Base-by-base conservation (phyloP, 2,329 filamentous ascomycete species). In the Fusarium liriodendri region DNA sequence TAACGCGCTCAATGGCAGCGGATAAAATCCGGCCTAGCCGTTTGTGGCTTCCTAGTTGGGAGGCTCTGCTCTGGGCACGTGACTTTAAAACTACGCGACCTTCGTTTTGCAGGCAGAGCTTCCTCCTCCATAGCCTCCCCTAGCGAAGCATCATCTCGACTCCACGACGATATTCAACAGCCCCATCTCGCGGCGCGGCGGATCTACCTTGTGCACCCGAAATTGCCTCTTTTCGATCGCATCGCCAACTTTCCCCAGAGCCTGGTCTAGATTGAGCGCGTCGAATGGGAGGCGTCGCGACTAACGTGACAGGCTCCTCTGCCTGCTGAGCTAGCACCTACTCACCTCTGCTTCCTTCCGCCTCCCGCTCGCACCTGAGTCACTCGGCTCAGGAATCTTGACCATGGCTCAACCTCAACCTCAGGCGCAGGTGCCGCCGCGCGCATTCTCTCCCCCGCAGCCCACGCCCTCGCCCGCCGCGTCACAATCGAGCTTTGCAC, bases 361-460 rank as follows among this genome's bases (percentile, higher is more conserved):
- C 64, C 55, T 65, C 50, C 64, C 54, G 63, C 70, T 69, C 38
- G 29, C 29, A 54, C 50, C 61, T 50, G 45, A 66, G 66, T 45
- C 58, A 64, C 35, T 35, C 54, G 63, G 32, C 38, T 63, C 65
- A 63, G 59, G 61, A 37, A 45, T 64, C 35, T 58, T 70, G 63
- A 66, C 37, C 62, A 90, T 92, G 90, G 89, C 90, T 78, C 90
- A 92, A 80, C 88, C 89, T 61, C 89, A 90, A 74, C 66, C 86
- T 85, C 76, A 79, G 65, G 70, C 67, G 22, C 81, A 83, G 81
- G 80, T 82, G 75, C 84, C 87, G 61, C 86, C 87, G 65, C 87
- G 87, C 74, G 84, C 87, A 63, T 94, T 90, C 82, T 92, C 91
- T 71, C 90, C 90, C 75, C 87, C 89, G 33, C 91, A 89, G 66